A percentile compares a stretch with the other conserved stretches of the same genome.
Conservation (phyloP, 208 protist species). For the Leptomonas pyrrhocoris region DNA sequence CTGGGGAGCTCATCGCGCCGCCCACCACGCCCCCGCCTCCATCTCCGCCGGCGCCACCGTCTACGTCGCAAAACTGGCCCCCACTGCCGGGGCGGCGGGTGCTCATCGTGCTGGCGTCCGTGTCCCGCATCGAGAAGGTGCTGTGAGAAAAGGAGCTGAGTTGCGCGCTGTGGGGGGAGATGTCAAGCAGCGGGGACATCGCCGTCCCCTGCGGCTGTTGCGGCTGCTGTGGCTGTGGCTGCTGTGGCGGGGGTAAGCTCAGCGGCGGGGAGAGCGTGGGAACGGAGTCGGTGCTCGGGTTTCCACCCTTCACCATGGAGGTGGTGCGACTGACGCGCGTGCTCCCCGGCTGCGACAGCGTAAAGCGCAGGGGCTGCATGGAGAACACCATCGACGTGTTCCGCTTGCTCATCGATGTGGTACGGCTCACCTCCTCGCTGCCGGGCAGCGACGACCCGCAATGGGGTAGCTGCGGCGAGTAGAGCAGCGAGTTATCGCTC, state of each 20-base stretch:
- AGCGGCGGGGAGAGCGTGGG: background rate
- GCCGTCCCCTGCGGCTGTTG: conserved; percentile 3
- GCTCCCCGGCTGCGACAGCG: conserved; percentile 2
- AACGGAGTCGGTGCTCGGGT: conserved; percentile 3
- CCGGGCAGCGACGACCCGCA: background rate
- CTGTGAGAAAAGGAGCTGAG: background rate
- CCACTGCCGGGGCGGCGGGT: background rate
- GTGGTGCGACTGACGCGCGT: conserved; percentile 9
- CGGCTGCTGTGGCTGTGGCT: background rate
- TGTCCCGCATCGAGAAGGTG: background rate
- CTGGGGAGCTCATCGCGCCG: background rate
- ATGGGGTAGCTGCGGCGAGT: conserved; percentile 11
- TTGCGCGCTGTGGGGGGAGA: conserved; percentile 13
- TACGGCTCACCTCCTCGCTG: conserved; percentile 4
- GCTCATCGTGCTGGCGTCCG: background rate
- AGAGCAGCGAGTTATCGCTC: background rate
- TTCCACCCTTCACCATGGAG: conserved; percentile 19
- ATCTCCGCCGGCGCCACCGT: background rate
- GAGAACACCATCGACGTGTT: conserved; percentile 15
- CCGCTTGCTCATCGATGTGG: conserved; percentile 12
- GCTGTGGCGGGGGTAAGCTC: background rate
- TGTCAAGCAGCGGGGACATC: conserved; percentile 6
- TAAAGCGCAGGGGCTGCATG: conserved; percentile 9
- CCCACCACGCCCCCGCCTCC: background rate
- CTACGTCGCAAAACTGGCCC: background rate